A percentile compares a stretch with the other conserved stretches of the same genome.
phyloP scores from a whole-genome alignment of 495 filamentous ascomycete species.

The Lophiostoma macrostomum region DNA sequence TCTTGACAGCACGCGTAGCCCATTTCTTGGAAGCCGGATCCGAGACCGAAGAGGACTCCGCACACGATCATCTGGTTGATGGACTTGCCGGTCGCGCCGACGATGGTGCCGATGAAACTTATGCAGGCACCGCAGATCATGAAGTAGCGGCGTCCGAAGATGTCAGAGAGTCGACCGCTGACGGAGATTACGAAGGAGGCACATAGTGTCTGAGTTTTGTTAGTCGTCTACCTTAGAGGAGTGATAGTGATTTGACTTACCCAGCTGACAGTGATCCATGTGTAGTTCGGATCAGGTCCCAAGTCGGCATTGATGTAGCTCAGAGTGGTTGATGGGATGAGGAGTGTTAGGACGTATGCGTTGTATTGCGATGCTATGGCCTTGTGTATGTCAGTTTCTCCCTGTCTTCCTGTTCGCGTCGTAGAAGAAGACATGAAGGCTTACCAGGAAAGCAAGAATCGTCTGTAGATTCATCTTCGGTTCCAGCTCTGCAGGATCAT shows the following conservation, averaged over 20 bases:
- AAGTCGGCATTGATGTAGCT: conserved; percentile 17
- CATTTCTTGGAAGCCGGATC: conserved; percentile 16
- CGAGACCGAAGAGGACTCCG: conserved; percentile 16
- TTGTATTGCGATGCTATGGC: conserved; percentile 19
- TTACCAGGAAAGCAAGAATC: conserved; percentile 11
- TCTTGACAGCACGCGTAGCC: conserved; percentile 9
- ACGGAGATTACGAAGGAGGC: conserved; percentile 16
- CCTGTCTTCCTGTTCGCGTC: too few species aligned
- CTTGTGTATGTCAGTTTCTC: background rate
- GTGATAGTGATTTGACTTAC: background rate
- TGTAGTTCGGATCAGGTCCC: conserved; percentile 15
- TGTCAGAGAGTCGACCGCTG: conserved; percentile 12
- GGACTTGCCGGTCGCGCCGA: conserved; percentile 8
- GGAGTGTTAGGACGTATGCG: conserved; percentile 13
- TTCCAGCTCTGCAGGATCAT: conserved; percentile 11
- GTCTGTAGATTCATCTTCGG: conserved; percentile 18
- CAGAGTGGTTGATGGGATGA: conserved; percentile 11
- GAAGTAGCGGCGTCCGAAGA: conserved; percentile 19
- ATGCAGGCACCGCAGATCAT: conserved; percentile 8
- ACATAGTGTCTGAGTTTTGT: conserved; percentile 5
- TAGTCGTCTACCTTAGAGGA: background rate
- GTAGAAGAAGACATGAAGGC: background rate
- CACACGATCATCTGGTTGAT: conserved; percentile 21
- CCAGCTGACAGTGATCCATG: conserved; percentile 15
- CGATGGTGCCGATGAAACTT: conserved; percentile 13